Evolutionary conservation across 1,284 basidiomycete genomes (phyloP), one percentile per base, ranked within the genome.

Genomic region (Boletus smithii): DNA sequence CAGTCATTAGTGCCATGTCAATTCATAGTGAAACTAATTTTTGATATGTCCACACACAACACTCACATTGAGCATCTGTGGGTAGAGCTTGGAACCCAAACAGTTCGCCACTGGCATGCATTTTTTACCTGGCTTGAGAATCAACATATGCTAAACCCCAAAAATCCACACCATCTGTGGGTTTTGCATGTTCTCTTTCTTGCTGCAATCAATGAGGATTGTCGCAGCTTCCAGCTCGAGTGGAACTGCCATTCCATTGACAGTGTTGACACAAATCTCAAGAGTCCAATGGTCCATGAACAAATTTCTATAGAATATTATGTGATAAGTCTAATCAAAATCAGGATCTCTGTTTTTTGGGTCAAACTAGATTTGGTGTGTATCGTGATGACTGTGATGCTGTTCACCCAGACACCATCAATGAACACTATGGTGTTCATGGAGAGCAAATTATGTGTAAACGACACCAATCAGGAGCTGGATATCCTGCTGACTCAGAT

Each of bases 61-160:
- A 20, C 50, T 6, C n/a, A 14, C 1, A 74, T 75, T 46, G 73
- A 77, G 44, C 47, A 63, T 0, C 50, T 77, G 0, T 77, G 71
- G 71, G 60, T 63, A 1, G 67, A 72, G 23, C 51, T 70, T 3
- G 68, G 65, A 0, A 32, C 29, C 0, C 56, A 55, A 1, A 60
- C 60, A 42, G 59, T 42, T 1, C 11, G 32, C 1, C 43, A 46
- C 22, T 70, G 69, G 68, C 31, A 49, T 4, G 54, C 55, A 2
- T 66, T 70, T 31, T 70, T 70, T 22, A 49, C 45, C 0, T 37
- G 44, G 0, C 59, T 70, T 0, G 62, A 69, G 49, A 26, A 13
- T 0, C 27, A 27, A 0, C 55, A 67, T 31, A 36, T 50, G 5
- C 57, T 72, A 0, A 26, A 67, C 29, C 16, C 46, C 0, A 23